Percentiles rank a stretch among this genome's conserved stretches.
These are phyloP conservation scores for Strobilomyces echinocephalus DNA, from an alignment of 768 basidiomycete species.

Conservation along the genomic window DNA sequence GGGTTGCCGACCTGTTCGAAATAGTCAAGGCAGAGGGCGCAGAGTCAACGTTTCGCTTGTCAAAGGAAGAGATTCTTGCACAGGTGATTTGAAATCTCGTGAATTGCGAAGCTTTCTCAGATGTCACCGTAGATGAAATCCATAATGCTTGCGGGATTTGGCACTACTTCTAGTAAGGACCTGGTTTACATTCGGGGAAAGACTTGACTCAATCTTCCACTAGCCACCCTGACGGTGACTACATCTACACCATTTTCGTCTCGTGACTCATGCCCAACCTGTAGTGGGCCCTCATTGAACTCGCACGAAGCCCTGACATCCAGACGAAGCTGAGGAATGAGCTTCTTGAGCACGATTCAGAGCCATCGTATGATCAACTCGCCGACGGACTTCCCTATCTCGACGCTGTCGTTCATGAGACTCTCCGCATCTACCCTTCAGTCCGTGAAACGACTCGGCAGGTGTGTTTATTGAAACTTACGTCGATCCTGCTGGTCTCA, in stretches of 20 bases:
- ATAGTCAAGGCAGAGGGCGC: slow-evolving; percentile 36
- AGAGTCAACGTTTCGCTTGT: slow-evolving; percentile 22
- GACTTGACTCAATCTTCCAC: not conserved
- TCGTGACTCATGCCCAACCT: not conserved
- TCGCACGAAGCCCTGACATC: not conserved
- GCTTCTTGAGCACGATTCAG: slow-evolving; percentile 37
- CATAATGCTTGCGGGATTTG: too few species aligned
- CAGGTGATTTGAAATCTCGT: too few species aligned
- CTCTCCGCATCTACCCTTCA: slow-evolving; percentile 40
- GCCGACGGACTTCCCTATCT: not conserved
- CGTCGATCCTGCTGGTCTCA: not conserved
- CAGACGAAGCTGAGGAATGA: slow-evolving; percentile 34
- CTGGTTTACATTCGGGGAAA: too few species aligned
- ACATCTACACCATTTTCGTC: not conserved
- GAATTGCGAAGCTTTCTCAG: too few species aligned
- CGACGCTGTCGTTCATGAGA: slow-evolving; percentile 26
- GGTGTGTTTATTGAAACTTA: not conserved
- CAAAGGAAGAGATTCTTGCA: too few species aligned
- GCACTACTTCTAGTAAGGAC: too few species aligned
- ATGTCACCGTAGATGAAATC: too few species aligned
- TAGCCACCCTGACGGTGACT: not conserved
- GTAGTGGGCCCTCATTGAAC: not conserved
- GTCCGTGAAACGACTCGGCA: slow-evolving; percentile 18
- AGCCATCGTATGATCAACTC: slow-evolving; percentile 33
- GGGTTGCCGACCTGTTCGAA: not conserved